A percentile compares a stretch with the other conserved stretches of the same genome.
phyloP scores from a whole-genome alignment of 257 asterid species.

The Buddleja alternifolia region DNA sequence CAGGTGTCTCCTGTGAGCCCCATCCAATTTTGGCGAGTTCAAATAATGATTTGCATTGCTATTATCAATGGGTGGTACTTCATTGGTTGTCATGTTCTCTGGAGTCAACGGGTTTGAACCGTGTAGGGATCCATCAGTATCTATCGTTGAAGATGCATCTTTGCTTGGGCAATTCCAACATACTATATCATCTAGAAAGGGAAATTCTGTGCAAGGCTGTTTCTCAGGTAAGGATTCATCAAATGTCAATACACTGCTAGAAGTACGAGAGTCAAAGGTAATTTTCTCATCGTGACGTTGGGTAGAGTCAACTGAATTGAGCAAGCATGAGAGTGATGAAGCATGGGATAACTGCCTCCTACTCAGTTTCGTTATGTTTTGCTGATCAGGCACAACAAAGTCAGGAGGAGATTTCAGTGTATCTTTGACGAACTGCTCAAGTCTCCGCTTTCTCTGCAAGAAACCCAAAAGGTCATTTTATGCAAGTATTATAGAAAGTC shows the following conservation, averaged over 20 bases:
- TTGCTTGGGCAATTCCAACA: slow-evolving; percentile 35
- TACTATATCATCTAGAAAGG: slow-evolving; percentile 34
- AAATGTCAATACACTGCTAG: slow-evolving; percentile 53
- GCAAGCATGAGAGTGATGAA: slow-evolving; percentile 57
- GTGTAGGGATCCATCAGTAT: slow-evolving; percentile 64
- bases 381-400: slow-evolving; percentile 40
- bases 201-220: slow-evolving; percentile 37
- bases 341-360: slow-evolving; percentile 49
- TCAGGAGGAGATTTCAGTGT: slow-evolving; percentile 46
- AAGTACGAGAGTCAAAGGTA: slow-evolving; percentile 42
- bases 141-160: slow-evolving; percentile 32
- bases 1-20: slow-evolving; percentile 36
- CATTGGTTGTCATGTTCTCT: slow-evolving; percentile 33
- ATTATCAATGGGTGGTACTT: slow-evolving; percentile 24
- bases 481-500: slow-evolving; percentile 4
- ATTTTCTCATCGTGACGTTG: slow-evolving; percentile 38
- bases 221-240: slow-evolving; percentile 43
- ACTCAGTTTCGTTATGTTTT: slow-evolving; percentile 35
- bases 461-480: slow-evolving; percentile 19
- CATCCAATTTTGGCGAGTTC: slow-evolving; percentile 33
- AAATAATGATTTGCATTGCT: slow-evolving; percentile 31
- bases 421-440: slow-evolving; percentile 57
- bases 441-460: slow-evolving; percentile 71
- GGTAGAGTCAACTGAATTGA: slow-evolving; percentile 48
- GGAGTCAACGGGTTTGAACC: slow-evolving; percentile 51